Evolutionary conservation across 352 stramenopile species (phyloP).

Genomic region (Phytophthora agathidicida): DNA sequence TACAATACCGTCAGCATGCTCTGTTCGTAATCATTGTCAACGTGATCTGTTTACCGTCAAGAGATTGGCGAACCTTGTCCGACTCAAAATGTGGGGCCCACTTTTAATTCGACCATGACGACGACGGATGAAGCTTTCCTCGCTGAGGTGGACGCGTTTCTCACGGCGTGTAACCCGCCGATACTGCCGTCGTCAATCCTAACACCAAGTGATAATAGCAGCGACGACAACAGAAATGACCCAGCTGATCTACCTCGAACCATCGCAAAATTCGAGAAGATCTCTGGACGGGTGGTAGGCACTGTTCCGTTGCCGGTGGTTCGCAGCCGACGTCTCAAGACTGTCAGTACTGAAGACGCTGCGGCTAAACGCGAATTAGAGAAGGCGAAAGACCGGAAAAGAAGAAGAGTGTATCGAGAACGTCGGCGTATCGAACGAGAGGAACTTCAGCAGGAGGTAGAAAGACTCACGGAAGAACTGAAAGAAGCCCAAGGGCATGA

Average conservation of each 20-base stretch:
- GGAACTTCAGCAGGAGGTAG: constrained; percentile 4
- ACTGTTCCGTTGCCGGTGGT: neutral
- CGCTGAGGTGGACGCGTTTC: constrained; percentile 5
- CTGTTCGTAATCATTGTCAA: neutral
- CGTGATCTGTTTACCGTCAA: neutral
- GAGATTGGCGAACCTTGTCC: constrained; percentile 3
- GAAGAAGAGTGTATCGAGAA: constrained; percentile 7
- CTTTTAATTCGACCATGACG: constrained; percentile 1
- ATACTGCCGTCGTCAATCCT: neutral
- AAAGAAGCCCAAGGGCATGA: neutral
- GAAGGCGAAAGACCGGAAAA: constrained; percentile 7
- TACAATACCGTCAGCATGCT: too few species aligned
- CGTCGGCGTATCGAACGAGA: constrained; percentile 10
- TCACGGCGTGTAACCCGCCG: neutral
- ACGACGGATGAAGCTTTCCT: constrained; percentile 12
- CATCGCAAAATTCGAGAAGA: neutral
- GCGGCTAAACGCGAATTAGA: neutral
- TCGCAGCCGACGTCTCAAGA: neutral
- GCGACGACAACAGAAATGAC: neutral
- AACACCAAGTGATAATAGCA: neutral
- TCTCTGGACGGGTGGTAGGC: neutral
- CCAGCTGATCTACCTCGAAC: too few species aligned
- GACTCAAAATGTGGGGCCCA: constrained; percentile 2
- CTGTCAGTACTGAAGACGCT: neutral
- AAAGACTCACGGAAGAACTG: constrained; percentile 9